Evolutionary conservation across 768 basidiomycete genomes (phyloP).

Genomic region (Calocera cornea): DNA sequence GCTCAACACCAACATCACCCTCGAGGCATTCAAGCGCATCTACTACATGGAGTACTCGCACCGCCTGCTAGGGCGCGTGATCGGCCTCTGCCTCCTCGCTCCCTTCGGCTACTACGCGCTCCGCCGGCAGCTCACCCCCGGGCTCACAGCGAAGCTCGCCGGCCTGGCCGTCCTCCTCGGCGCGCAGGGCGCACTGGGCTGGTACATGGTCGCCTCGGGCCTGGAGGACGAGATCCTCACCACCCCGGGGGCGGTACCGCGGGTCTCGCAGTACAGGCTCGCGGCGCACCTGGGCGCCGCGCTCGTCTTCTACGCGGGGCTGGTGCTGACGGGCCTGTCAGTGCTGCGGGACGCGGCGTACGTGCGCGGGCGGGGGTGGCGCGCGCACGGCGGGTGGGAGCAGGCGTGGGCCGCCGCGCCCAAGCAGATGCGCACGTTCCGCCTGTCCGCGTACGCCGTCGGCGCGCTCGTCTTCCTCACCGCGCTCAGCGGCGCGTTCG

Average conservation of each 20-base stretch:
- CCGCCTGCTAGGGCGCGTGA: slow-evolving; percentile 78
- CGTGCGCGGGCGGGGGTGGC: slow-evolving; percentile 32
- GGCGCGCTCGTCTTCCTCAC: slow-evolving; percentile 78
- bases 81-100: slow-evolving; percentile 69
- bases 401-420: neutral
- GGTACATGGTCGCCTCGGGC: slow-evolving; percentile 99
- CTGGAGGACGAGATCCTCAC: slow-evolving; percentile 70
- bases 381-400: neutral
- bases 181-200: slow-evolving; percentile 81
- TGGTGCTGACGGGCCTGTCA: slow-evolving; percentile 67
- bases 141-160: slow-evolving; percentile 48
- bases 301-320: slow-evolving; percentile 81
- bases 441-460: slow-evolving; percentile 42
- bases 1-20: slow-evolving; percentile 73
- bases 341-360: slow-evolving; percentile 58
- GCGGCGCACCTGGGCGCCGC: slow-evolving; percentile 92
- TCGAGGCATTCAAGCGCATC: slow-evolving; percentile 88
- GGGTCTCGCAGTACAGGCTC: slow-evolving; percentile 92
- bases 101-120: slow-evolving; percentile 71
- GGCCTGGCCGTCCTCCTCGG: slow-evolving; percentile 74
- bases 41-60: slow-evolving; percentile 99
- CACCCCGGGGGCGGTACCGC: slow-evolving; percentile 71
- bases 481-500: slow-evolving; percentile 86
- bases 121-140: slow-evolving; percentile 51
- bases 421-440: slow-evolving; percentile 37